Conservation (phyloP, 306 rosid genomes). For the Medicago ruthenica region DNA sequence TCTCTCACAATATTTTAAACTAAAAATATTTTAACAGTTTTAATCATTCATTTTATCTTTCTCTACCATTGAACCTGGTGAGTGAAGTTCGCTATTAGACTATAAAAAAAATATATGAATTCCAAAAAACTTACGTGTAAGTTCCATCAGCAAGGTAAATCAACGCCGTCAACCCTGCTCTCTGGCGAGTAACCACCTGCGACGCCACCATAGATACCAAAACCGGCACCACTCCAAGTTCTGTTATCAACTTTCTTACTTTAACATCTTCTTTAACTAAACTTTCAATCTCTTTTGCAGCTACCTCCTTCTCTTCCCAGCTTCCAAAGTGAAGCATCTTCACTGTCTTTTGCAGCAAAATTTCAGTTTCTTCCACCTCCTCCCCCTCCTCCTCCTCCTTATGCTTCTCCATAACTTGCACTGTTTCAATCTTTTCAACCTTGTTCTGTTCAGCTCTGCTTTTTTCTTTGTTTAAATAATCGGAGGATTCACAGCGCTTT, state of each 20-base stretch:
- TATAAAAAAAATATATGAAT: not conserved
- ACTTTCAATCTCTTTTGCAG: slow-evolving; percentile 69
- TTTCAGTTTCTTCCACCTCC: slow-evolving; percentile 40
- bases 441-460: slow-evolving; percentile 24
- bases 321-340: slow-evolving; percentile 92
- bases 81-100: too few species aligned
- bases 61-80: not conserved
- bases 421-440: slow-evolving; percentile 33
- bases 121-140: slow-evolving; percentile 64
- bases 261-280: slow-evolving; percentile 70
- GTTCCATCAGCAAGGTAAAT: slow-evolving; percentile 77
- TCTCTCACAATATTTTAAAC: slow-evolving; percentile 16
- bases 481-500: slow-evolving; percentile 50
- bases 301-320: slow-evolving; percentile 82
- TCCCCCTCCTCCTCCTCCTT: slow-evolving; percentile 31
- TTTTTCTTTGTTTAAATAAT: slow-evolving; percentile 39
- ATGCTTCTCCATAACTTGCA: slow-evolving; percentile 44
- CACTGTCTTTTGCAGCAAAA: slow-evolving; percentile 70
- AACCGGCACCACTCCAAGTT: slow-evolving; percentile 82
- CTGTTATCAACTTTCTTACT: slow-evolving; percentile 72
- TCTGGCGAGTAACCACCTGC: slow-evolving; percentile 49
- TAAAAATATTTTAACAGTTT: not conserved
- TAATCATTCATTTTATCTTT: slow-evolving; percentile 8
- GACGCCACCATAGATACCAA: slow-evolving; percentile 79
- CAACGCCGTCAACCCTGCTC: slow-evolving; percentile 61